Conservation (phyloP, 352 stramenopile genomes). For the Vaucheria bursata region DNA sequence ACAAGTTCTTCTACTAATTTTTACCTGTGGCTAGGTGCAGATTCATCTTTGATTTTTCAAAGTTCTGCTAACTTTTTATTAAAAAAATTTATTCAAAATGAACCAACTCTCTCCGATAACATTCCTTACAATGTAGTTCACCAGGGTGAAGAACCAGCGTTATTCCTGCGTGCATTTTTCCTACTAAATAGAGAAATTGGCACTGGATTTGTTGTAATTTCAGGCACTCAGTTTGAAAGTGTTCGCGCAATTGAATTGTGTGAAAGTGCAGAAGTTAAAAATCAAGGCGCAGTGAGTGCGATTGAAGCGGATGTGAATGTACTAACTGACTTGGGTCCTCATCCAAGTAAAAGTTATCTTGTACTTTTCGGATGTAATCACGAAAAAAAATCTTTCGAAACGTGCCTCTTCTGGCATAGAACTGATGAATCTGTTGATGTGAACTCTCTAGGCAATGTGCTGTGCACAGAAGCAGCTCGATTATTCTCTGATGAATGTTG, state of each 20-base stretch:
- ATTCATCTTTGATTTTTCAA: neutral
- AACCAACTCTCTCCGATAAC: neutral
- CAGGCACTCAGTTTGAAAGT: neutral
- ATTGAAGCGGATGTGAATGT: neutral
- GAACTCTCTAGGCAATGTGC: neutral
- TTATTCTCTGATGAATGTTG: too few relatives aligned
- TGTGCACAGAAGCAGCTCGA: neutral
- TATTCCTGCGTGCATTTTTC: neutral
- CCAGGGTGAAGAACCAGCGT: neutral
- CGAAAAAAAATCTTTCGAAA: neutral
- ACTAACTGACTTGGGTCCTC: neutral
- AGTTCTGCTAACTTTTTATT: neutral
- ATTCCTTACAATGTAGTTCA: neutral
- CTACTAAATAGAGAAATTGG: neutral
- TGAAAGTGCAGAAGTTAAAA: neutral
- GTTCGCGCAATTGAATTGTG: constrained; percentile 12
- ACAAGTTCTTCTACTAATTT: neutral
- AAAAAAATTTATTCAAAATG: too few relatives aligned
- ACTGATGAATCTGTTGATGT: constrained; percentile 11
- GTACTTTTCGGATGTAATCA: neutral
- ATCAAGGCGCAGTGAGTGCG: neutral
- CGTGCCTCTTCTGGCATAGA: constrained; percentile 9
- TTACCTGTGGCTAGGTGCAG: neutral
- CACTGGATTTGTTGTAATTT: neutral
- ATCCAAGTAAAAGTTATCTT: constrained; percentile 16